phyloP scores from a whole-genome alignment of 2,329 filamentous ascomycete species.

The Arthrobotrys megalospora region DNA sequence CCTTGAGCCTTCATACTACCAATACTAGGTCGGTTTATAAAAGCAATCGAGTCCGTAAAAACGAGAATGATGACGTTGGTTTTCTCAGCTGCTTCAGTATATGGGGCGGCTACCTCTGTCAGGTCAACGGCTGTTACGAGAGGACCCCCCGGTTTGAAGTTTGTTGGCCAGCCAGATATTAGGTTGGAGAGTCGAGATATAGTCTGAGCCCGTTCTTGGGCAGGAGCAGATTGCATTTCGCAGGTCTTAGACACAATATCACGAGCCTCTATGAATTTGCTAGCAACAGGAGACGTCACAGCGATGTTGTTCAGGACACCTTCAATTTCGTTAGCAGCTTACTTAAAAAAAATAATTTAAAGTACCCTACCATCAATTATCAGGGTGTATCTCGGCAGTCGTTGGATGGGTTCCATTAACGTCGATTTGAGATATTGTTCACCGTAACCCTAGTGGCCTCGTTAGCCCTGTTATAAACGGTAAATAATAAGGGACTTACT shows the following conservation, averaged over 20 bases:
- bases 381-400: conserved; percentile 92
- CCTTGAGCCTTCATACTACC: conserved; percentile 80
- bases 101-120: conserved; percentile 82
- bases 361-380: conserved; percentile 80
- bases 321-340: not conserved
- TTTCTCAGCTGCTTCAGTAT: conserved; percentile 69
- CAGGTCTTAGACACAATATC: conserved; percentile 98
- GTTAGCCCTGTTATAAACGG: not conserved
- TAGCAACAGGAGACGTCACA: conserved; percentile 85
- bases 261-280: conserved; percentile 85
- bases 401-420: conserved; percentile 95
- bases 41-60: conserved; percentile 84
- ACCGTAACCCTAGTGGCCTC: conserved; percentile 76
- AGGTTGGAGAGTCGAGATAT: conserved; percentile 81
- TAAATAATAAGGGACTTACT: conserved; percentile 16
- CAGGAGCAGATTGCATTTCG: conserved; percentile 82
- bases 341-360: not conserved
- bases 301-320: conserved; percentile 88
- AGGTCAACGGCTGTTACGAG: conserved; percentile 86
- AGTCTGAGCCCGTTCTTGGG: conserved; percentile 79
- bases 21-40: conserved; percentile 79
- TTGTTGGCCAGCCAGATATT: conserved; percentile 81
- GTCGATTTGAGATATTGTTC: conserved; percentile 92
- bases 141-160: conserved; percentile 81
- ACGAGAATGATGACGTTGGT: conserved; percentile 82